These are phyloP conservation scores for Leucocoprinus gongylophorus DNA, from an alignment of 1,284 basidiomycete genomes.

Conservation along the genomic window DNA sequence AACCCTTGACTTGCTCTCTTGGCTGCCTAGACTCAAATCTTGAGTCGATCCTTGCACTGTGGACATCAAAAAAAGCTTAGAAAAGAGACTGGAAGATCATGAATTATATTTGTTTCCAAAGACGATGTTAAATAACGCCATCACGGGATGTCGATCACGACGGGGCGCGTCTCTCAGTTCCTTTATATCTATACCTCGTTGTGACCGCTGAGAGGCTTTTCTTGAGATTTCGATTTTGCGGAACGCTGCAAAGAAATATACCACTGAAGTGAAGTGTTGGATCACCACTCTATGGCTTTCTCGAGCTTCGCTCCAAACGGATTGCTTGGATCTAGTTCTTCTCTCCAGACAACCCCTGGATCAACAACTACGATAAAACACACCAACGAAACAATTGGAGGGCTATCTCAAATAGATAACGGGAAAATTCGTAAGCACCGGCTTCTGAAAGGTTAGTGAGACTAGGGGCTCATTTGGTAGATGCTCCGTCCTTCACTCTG, in stretches of 20 bases:
- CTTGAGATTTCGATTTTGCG: neutral
- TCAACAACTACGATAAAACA: neutral
- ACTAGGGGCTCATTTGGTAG: neutral
- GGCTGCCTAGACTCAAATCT: slow-evolving; percentile 15
- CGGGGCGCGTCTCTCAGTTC: slow-evolving; percentile 6
- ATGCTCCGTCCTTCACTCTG: slow-evolving; percentile 8
- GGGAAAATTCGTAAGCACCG: neutral
- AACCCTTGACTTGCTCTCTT: slow-evolving; percentile 17
- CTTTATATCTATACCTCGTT: neutral
- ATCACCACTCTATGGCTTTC: slow-evolving; percentile 9
- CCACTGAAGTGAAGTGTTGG: too few species aligned
- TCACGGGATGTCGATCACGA: slow-evolving; percentile 12
- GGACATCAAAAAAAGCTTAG: slow-evolving; percentile 1
- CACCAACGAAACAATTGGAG: slow-evolving; percentile 1
- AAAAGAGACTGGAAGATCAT: slow-evolving; percentile 3
- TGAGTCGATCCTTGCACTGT: slow-evolving; percentile 4
- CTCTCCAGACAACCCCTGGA: neutral
- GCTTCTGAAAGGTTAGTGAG: neutral
- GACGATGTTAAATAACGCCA: slow-evolving; percentile 9
- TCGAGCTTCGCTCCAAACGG: slow-evolving; percentile 21
- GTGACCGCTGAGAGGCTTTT: too few species aligned
- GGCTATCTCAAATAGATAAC: neutral
- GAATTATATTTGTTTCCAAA: neutral
- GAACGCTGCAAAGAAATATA: too few species aligned
- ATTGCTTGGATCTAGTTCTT: slow-evolving; percentile 16